Base-by-base conservation (phyloP, 495 filamentous ascomycete species). In the Neurospora africana region DNA sequence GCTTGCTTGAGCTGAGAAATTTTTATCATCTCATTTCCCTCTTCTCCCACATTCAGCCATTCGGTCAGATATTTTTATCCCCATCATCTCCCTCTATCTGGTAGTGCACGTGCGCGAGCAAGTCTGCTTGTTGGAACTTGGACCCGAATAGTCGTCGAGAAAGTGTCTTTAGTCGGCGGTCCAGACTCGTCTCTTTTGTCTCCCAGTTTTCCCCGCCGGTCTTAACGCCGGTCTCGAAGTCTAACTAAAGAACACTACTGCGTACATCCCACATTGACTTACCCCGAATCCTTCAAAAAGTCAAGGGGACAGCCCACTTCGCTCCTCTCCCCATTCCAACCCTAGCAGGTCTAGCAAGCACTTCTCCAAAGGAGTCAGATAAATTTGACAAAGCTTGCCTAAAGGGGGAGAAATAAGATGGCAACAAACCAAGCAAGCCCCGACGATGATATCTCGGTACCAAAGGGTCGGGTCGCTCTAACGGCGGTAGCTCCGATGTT, bases 91-190 rank as follows among this genome's bases (percentile, higher is more conserved):
- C 35, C 7, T 36, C 17, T n/a, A 58, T 61, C 23, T n/a, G 21
- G 69, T 71, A 71, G 33, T 71, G 69, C 23, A 70, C 53, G 53
- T 61, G 53, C 53, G 53, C 53, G 9, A 65, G 53, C 15, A 35
- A 65, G 27, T 19, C 30, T 33, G 13, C 27, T 17, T 61, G 53
- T 17, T 33, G 37, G 9, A 38, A 10, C 36, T 37, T 37, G 53
- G 53, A 5, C 7, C 21, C 47, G 7, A 58, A 27, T 30, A 27
- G 23, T 30, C 53, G 8, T 30, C 44, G 21, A n/a, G n/a, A 44
- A 44, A 10, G 3, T 7, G n/a, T 44, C 7, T 44, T 53, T 53
- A 27, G 21, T 58, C 27, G 15, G 47, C 0, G 21, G 27, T 19
- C 27, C 27, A 61, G 53, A 61, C 53, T 15, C 27, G 27, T 61